Evolutionary conservation across 2,329 filamentous ascomycete species (phyloP), one percentile per base, ranked within the genome.

Genomic region (Aspergillus ustus): DNA sequence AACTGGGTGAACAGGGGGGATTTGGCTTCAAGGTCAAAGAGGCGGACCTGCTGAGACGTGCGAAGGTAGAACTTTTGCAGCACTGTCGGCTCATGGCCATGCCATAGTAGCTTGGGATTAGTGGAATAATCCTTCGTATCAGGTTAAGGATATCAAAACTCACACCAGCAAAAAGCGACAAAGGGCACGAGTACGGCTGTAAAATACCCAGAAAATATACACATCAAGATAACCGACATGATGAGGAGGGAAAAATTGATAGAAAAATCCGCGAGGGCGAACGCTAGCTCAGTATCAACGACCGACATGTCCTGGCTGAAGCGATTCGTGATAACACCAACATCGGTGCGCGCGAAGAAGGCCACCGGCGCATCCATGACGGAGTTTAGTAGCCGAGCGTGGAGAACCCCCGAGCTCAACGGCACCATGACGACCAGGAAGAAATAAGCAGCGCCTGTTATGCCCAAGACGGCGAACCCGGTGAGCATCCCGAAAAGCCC

Each of bases 1-100:
- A 69, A 63, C 4, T 61, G 59, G 2, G 66, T 63, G 31, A 63
- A 64, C 0, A 69, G 52, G 0, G 64, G 62, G 0, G 64, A 52
- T 20, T 66, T 67, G 25, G 64, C 63, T 53, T 67, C 67, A n/a
- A 69, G 43, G 15, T 69, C 66, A 1, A 69, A 44, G 7, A 67
- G 44, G 34, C 64, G 60, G 31, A 67, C 52, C 20, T 65, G 62
- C 2, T 60, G 62, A n/a, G 66, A 66, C 1, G 66, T 67, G 6
- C 58, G 59, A 11, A 65, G 25, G 43, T 63, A 65, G 22, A 48
- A 48, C 48, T 19, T 51, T 31, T 51, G 48, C n/a, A 46, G 19
- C n/a, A 46, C 44, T 46, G 44, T 46, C 20, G 44, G n/a, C 2
- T 2, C 44, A 22, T 19, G 2, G 44, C 22, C 44, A 46, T 46